Evolutionary conservation across 495 filamentous ascomycete species (phyloP).

Genomic region (Neurospora discreta): DNA sequence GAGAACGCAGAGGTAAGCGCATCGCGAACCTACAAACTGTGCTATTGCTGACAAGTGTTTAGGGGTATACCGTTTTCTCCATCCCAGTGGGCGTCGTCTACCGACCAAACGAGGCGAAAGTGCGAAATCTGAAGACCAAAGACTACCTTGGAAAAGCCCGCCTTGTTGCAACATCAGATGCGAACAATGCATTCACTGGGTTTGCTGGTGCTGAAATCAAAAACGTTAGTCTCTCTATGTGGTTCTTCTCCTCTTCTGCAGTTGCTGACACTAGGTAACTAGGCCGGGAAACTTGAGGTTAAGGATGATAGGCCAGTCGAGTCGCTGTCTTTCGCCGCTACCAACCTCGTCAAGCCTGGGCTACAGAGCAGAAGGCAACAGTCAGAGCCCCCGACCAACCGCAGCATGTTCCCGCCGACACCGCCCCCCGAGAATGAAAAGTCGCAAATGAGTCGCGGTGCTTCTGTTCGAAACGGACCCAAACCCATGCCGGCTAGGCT

Average conservation of each 20-base stretch:
- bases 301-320: slow-evolving; percentile 67
- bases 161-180: slow-evolving; percentile 84
- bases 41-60: slow-evolving; percentile 9
- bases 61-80: slow-evolving; percentile 99
- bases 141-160: slow-evolving; percentile 94
- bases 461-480: slow-evolving; percentile 43
- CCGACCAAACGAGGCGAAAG: slow-evolving; percentile 91
- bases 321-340: slow-evolving; percentile 78
- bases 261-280: slow-evolving; percentile 10
- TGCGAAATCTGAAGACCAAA: slow-evolving; percentile 93
- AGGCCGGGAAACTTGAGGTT: slow-evolving; percentile 14
- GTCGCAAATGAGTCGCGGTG: slow-evolving; percentile 34
- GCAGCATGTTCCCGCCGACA: slow-evolving; percentile 90
- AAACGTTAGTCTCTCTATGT: slow-evolving; percentile 30
- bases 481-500: slow-evolving; percentile 42
- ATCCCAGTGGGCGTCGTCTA: slow-evolving; percentile 95
- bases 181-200: slow-evolving; percentile 62
- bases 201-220: slow-evolving; percentile 67
- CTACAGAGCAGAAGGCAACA: slow-evolving; percentile 71
- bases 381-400: slow-evolving; percentile 64
- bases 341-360: slow-evolving; percentile 79
- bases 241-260: slow-evolving; percentile 1
- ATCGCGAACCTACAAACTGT: slow-evolving; percentile 4
- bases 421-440: slow-evolving; percentile 82
- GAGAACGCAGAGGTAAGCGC: slow-evolving; percentile 77